Evolutionary conservation across 345 rosid genomes (phyloP), one percentile per base, ranked within the genome.

Genomic region (Theobroma cacao): DNA sequence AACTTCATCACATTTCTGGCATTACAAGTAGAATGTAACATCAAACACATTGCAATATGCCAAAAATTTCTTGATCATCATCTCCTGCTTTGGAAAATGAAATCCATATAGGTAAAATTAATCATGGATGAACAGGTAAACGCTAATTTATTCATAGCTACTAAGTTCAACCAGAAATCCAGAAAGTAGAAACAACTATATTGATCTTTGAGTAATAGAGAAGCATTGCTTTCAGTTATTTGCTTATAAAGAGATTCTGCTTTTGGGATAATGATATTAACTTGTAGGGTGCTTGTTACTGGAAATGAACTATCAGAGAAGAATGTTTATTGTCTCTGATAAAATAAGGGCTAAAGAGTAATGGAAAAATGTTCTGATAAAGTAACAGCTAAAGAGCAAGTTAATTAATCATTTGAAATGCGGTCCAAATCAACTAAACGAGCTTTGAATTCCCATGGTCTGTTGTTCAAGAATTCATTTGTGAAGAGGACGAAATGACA

Each of bases 401-500:
- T n/a, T n/a, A n/a, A n/a, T n/a, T n/a, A n/a, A n/a, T n/a, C n/a
- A n/a, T n/a, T n/a, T 20, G 43, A 67, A 70, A 65, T 33, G 74
- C 52, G 5, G 58, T 65, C 15, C 26, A 50, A 58, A 71, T n/a
- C 69, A 65, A 72, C 26, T 38, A 40, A 77, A 62, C 69, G 30
- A 45, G 64, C 43, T 24, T 47, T 66, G 69, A 76, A 58, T 67
- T 82, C 71, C 70, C 15, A 24, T 64, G 33, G 36, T 43, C 66
- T 28, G 26, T 48, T 33, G 20, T 58, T 78, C 74, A 26, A 38
- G 33, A 71, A 28, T 34, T 61, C 38, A 6, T 71, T n/a, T 59
- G 36, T 34, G 65, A 81, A 38, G 65, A 81, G 52, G 77, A 78
- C 81, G 77, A 82, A 76, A 77, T 47, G 61, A 59, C 40, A 75